Base-by-base conservation (phyloP, 2,329 filamentous ascomycete species). In the Zalaria obscura region DNA sequence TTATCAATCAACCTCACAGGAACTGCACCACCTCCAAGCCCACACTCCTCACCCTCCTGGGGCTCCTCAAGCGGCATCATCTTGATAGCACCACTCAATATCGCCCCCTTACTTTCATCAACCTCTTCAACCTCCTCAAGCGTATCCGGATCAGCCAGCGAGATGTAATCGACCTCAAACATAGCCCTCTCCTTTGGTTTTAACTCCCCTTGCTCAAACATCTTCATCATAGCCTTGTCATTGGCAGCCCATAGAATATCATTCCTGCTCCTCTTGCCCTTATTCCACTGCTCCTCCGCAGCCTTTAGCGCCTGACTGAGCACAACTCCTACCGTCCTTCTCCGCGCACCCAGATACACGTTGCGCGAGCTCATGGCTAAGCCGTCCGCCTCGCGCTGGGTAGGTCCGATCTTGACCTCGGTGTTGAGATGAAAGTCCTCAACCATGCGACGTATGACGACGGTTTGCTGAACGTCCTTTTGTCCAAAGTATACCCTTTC, bases 401-500 rank as follows among this genome's bases (percentile, higher is more conserved):
- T 98, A 1, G 76, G 69, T 4, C 80, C 76, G 41, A 96, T 72
- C 28, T 79, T 71, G 5, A 96, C 76, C 25, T 83, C 68, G 3
- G 77, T 82, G 33, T 83, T 76, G 34, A 96, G 61, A 58, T 87
- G 77, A 50, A 98, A 88, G 60, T 98, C 91, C 50, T 77, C 72
- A 28, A 95, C 83, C 75, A 98, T 78, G 36, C 83, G 77, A 54
- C 76, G 79, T 54, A 98, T 83, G 7, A 98, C 75, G 11, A 93
- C 83, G 0, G 87, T 93, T 64, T 98, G 91, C 67, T 98, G 91
- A 18, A 95, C 78, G 60, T 98, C 91, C 65, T 98, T 98, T 62
- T 96, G 91, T 3, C 91, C 91, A 66, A 98, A 95, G 64, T 94
- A 91, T 4, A 86, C 84, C 36, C 73, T 73, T 43, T 88, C 80